A percentile compares a stretch with the other conserved stretches of the same genome.
phyloP scores from a whole-genome alignment of 768 basidiomycete species.

The Pisolithus marmoratus region DNA sequence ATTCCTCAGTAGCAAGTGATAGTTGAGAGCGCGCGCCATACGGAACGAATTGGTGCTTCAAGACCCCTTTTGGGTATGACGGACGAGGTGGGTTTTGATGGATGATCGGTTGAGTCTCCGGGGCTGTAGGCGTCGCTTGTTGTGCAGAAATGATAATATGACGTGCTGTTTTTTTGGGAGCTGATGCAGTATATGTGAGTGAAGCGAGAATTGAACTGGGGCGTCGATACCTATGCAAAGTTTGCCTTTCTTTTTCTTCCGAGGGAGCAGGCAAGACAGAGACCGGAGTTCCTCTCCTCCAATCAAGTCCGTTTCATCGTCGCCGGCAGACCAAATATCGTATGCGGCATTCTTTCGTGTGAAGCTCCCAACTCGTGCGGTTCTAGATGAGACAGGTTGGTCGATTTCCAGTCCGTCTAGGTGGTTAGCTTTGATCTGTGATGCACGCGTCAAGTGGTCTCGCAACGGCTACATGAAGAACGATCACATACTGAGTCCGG shows the following conservation, averaged over 20 bases:
- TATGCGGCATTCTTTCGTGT: slow-evolving; percentile 49
- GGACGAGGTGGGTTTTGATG: slow-evolving; percentile 52
- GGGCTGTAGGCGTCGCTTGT: slow-evolving; percentile 25
- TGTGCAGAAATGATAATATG: slow-evolving; percentile 56
- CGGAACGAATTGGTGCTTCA: slow-evolving; percentile 62
- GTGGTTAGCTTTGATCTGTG: slow-evolving; percentile 61
- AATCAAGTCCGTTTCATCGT: slow-evolving; percentile 28
- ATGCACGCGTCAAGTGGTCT: background rate
- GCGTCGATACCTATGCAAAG: slow-evolving; percentile 47
- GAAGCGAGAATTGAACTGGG: slow-evolving; percentile 21
- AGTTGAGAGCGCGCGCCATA: slow-evolving; percentile 41
- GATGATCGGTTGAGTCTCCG: slow-evolving; percentile 11
- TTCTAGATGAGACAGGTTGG: slow-evolving; percentile 34
- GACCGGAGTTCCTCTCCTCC: slow-evolving; percentile 61
- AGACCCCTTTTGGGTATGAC: slow-evolving; percentile 51
- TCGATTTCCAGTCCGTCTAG: slow-evolving; percentile 49
- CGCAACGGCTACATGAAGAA: background rate
- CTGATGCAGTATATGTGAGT: slow-evolving; percentile 43
- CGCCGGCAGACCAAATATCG: slow-evolving; percentile 62
- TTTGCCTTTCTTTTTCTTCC: slow-evolving; percentile 53
- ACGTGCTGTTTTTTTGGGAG: slow-evolving; percentile 52
- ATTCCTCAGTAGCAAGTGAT: slow-evolving; percentile 1
- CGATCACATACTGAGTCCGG: slow-evolving; percentile 55
- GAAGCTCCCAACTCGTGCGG: slow-evolving; percentile 42
- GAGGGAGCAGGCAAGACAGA: slow-evolving; percentile 59